Conservation (phyloP, 495 filamentous ascomycete species). For the Penicillium malachiteum region DNA sequence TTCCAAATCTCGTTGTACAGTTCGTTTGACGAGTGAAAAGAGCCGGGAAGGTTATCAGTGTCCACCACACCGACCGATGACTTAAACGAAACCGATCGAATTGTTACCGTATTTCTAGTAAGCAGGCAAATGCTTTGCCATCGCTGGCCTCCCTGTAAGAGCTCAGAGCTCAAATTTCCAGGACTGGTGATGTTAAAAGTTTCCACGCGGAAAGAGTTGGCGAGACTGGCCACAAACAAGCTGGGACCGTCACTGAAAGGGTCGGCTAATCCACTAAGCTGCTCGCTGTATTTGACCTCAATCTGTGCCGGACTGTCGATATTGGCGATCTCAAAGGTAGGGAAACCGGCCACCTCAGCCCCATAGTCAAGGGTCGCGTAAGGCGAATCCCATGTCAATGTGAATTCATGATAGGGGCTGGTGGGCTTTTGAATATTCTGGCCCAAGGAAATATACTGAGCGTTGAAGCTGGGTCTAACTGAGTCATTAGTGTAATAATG, state of each 20-base stretch:
- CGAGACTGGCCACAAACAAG: slow-evolving; percentile 1
- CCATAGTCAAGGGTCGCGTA: slow-evolving; percentile 12
- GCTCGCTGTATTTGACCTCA: slow-evolving; percentile 16
- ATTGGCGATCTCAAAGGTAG: background rate
- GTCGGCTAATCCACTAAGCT: background rate
- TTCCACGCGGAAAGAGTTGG: slow-evolving; percentile 8
- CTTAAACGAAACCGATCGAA: background rate
- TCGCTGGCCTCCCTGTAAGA: slow-evolving; percentile 11
- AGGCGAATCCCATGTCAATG: background rate
- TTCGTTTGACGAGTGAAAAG: background rate
- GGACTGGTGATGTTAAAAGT: slow-evolving; percentile 9
- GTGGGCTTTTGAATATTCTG: background rate
- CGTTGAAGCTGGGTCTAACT: too few species aligned
- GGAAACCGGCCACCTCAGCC: slow-evolving; percentile 9
- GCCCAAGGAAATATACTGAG: too few species aligned
- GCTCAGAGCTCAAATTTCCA: background rate
- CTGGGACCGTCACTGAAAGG: slow-evolving; percentile 8
- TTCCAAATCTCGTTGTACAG: background rate
- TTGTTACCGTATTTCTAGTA: background rate
- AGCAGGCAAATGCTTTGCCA: slow-evolving; percentile 8
- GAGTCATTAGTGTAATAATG: too few species aligned
- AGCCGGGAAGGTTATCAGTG: background rate
- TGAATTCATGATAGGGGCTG: background rate
- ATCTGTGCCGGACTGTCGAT: slow-evolving; percentile 4
- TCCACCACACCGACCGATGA: background rate